These are phyloP conservation scores for Pseudogymnoascus sp. DNA, from an alignment of 2,329 filamentous ascomycete genomes.

Conservation along the genomic window DNA sequence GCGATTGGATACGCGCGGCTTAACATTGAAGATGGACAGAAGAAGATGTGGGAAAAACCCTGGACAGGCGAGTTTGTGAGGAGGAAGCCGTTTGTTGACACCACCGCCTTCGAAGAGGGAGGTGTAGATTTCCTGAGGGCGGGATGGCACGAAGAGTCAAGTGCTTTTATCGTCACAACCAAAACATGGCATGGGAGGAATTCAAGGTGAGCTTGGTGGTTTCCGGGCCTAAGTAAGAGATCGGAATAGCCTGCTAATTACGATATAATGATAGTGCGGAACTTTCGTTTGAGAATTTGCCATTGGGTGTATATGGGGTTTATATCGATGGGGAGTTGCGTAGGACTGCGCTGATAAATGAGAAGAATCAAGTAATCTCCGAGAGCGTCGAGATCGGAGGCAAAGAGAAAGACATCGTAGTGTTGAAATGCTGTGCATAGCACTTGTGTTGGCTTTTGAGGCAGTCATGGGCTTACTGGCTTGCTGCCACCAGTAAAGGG, in stretches of 20 bases:
- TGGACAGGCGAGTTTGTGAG: conserved; percentile 17
- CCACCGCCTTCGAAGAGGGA: neutral
- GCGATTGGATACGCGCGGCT: conserved; percentile 31
- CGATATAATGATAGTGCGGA: neutral
- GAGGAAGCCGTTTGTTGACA: conserved; percentile 13
- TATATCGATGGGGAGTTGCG: neutral
- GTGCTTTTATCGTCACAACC: conserved; percentile 8
- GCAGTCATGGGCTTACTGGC: too few relatives aligned
- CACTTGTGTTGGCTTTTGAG: neutral
- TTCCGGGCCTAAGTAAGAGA: neutral
- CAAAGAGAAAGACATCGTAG: neutral
- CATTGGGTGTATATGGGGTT: neutral
- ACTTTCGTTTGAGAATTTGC: neutral
- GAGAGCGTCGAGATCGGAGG: neutral
- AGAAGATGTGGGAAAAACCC: conserved; percentile 30
- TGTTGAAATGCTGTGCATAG: neutral
- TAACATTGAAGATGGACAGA: conserved; percentile 31
- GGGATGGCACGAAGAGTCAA: neutral
- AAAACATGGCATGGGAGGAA: conserved; percentile 8
- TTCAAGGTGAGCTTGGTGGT: neutral
- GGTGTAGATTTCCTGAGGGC: conserved; percentile 9
- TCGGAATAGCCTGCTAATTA: neutral
- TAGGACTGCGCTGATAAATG: neutral
- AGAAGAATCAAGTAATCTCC: neutral
- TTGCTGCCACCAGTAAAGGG: too few relatives aligned